Evolutionary conservation across 345 rosid species (phyloP), one percentile per base, ranked within the genome.

Genomic region (rapeseed (Brassica napus)): DNA sequence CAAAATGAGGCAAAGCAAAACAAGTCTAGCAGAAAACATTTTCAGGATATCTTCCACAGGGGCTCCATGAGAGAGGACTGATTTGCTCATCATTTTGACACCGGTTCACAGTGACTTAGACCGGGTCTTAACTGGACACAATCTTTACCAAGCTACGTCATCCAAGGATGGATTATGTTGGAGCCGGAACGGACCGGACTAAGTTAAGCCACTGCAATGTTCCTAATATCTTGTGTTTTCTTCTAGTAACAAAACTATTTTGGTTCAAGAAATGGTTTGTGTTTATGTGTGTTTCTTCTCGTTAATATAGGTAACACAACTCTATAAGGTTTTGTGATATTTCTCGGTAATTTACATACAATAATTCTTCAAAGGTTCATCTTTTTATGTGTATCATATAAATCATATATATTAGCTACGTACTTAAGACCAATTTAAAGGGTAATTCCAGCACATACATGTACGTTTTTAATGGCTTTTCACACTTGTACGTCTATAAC

Each of bases 1-100:
- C 31, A 28, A 28, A 28, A 28, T 28, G 31, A 28, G 31, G 4
- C 31, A 28, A 28, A 28, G 31, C 31, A 28, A 28, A 28, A 28
- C 31, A 28, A 28, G 26, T 71, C 72, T 72, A 72, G 31, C 37
- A 62, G 6, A 6, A 32, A 37, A 35, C 11, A 8, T 60, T 77
- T 6, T 72, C 1, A 26, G 97, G 97, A 94, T 94, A 92, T 94
- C 95, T 92, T 85, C 97, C 97, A 87, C 88, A 85, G 3, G 97
- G 98, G 82, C 97, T 90, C 98, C 98, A 31, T 21, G 47, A n/a
- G 59, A 28, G 60, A 55, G 97, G 92, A 82, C 87, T 91, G 63
- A 90, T 86, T 83, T 91, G 94, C 70, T 91, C 97, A 81, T 86
- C 86, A 73, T 71, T 83, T 73, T 75, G 72, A 86, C 94, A 79